phyloP scores from a whole-genome alignment of 75 land plant species.

The Pinus albicaulis region DNA sequence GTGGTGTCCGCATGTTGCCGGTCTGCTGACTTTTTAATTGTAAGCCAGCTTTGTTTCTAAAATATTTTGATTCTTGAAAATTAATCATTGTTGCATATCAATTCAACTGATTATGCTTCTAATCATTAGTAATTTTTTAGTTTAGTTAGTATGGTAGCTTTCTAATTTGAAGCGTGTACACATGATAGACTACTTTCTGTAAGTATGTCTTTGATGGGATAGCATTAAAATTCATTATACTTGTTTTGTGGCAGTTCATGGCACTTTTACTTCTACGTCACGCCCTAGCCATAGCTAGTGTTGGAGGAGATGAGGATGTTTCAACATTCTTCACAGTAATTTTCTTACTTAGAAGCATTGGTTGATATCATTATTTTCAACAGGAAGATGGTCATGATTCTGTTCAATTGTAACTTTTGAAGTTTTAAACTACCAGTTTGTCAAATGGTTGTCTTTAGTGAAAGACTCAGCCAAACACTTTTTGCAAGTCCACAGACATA shows the following conservation, averaged over 20 bases:
- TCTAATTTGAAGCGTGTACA: not conserved
- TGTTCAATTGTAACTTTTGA: not conserved
- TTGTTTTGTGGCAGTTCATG: slow-evolving; percentile 14
- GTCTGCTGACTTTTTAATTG: slow-evolving; percentile 78
- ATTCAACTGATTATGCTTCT: not conserved
- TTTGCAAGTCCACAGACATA: not conserved
- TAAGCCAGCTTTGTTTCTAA: slow-evolving; percentile 20
- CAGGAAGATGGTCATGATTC: not conserved
- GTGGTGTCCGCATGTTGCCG: slow-evolving; percentile 88
- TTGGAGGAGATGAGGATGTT: slow-evolving; percentile 21
- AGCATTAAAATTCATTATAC: no score
- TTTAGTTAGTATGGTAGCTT: not conserved
- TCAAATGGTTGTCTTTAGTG: not conserved
- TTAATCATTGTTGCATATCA: no score
- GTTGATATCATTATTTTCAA: not conserved
- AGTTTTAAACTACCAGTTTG: not conserved
- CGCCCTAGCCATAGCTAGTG: slow-evolving; percentile 15
- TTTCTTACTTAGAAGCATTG: not conserved
- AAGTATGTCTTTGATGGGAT: no score
- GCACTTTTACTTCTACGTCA: slow-evolving; percentile 19
- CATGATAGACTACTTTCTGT: not conserved
- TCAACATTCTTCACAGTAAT: slow-evolving; percentile 43
- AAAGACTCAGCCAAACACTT: not conserved
- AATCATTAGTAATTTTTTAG: not conserved
- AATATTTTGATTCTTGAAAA: no score